Evolutionary conservation across 495 filamentous ascomycete species (phyloP).

Genomic region (Hyaloscypha hepaticicola): DNA sequence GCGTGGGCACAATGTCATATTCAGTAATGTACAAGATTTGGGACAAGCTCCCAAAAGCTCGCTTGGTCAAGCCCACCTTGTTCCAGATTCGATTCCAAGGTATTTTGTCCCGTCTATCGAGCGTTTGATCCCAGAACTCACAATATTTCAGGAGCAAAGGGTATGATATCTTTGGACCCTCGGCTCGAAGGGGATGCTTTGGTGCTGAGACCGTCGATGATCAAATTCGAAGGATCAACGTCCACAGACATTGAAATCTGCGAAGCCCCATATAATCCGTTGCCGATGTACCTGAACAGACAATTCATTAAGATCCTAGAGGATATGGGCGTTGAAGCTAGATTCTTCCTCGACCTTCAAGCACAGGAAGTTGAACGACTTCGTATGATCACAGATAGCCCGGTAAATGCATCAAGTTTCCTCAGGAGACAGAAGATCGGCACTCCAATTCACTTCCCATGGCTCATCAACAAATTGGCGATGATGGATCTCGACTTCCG

Average conservation of each 20-base stretch:
- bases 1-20: constrained; percentile 69
- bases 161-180: constrained; percentile 67
- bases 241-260: constrained; percentile 69
- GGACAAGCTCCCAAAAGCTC: constrained; percentile 40
- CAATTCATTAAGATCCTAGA: constrained; percentile 83
- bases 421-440: constrained; percentile 56
- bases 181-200: constrained; percentile 53
- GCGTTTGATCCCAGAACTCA: background rate
- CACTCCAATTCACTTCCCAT: constrained; percentile 51
- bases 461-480: constrained; percentile 55
- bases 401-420: constrained; percentile 61
- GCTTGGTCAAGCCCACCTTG: constrained; percentile 51
- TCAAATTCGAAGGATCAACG: constrained; percentile 65
- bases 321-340: constrained; percentile 55
- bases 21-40: constrained; percentile 54
- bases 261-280: constrained; percentile 59
- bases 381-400: constrained; percentile 49
- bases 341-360: constrained; percentile 63
- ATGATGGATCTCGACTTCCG: constrained; percentile 58
- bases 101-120: constrained; percentile 28
- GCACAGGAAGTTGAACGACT: constrained; percentile 54
- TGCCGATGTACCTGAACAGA: constrained; percentile 70
- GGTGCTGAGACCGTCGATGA: constrained; percentile 68
- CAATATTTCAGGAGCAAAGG: constrained; percentile 57
- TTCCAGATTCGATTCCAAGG: constrained; percentile 72